These are phyloP conservation scores for Epichloe baconii DNA, from an alignment of 2,329 filamentous ascomycete species.

Conservation along the genomic window DNA sequence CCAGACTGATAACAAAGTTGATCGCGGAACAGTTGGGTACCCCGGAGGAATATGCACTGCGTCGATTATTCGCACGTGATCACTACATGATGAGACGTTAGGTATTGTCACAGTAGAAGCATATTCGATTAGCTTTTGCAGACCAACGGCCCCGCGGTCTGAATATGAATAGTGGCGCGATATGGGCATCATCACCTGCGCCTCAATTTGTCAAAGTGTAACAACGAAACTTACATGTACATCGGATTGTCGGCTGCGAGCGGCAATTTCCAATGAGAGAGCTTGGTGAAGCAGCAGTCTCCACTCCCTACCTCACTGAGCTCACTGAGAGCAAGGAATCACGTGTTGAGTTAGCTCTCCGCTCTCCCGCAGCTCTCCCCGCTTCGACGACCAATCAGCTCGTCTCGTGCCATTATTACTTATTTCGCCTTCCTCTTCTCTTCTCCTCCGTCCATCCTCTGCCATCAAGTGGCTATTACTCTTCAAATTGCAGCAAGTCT, in stretches of 20 bases:
- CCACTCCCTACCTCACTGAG: neutral
- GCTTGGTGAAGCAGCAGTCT: neutral
- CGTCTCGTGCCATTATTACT: conserved; percentile 7
- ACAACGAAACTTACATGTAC: neutral
- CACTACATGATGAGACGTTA: too few relatives aligned
- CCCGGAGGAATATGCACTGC: conserved; percentile 3
- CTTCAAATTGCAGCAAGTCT: conserved; percentile 3
- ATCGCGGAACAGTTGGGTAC: conserved; percentile 18
- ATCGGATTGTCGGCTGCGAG: neutral
- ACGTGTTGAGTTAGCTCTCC: conserved; percentile 6
- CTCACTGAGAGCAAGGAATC: neutral
- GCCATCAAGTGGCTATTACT: neutral
- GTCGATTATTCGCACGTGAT: too few relatives aligned
- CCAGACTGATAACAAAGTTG: conserved; percentile 14
- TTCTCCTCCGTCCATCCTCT: neutral
- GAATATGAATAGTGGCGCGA: neutral
- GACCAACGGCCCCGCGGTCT: too few relatives aligned
- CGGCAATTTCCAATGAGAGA: neutral
- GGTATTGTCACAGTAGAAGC: too few relatives aligned
- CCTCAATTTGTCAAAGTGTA: neutral
- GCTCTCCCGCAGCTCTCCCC: conserved; percentile 11
- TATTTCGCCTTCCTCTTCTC: neutral
- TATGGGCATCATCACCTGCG: conserved; percentile 1
- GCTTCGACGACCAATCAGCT: conserved; percentile 19
- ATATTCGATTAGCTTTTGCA: too few relatives aligned